A percentile compares a stretch with the other conserved stretches of the same genome.
Evolutionary conservation across 257 asterid species (phyloP).

Genomic region (Plectranthus barbatus): DNA sequence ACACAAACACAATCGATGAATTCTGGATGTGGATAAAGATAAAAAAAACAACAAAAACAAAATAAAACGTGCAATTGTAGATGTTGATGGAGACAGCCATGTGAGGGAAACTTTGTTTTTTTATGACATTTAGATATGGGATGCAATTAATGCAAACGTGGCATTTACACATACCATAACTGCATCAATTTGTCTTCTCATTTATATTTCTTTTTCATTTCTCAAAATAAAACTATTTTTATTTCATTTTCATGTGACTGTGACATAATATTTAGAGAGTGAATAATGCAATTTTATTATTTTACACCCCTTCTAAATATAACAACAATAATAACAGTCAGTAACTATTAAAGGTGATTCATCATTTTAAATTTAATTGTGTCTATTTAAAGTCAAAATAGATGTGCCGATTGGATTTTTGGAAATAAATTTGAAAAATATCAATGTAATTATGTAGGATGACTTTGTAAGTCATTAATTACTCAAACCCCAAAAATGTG

Average conservation of each 20-base stretch:
- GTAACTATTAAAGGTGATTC: background rate
- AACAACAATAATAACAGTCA: background rate
- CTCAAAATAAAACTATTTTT: no score
- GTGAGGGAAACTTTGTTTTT: slow-evolving; percentile 3
- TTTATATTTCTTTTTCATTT: slow-evolving; percentile 11
- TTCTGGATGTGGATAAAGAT: no score
- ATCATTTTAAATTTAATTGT: background rate
- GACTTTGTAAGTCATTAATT: no score
- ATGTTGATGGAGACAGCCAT: slow-evolving; percentile 12
- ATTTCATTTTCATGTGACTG: slow-evolving; percentile 8
- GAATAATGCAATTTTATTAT: background rate
- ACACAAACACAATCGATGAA: no score
- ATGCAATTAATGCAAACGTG: slow-evolving; percentile 25
- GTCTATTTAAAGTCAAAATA: no score
- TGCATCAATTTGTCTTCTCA: background rate
- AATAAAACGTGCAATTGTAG: slow-evolving; percentile 20
- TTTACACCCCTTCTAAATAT: background rate
- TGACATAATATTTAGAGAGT: background rate
- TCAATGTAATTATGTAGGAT: no score
- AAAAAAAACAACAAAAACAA: background rate
- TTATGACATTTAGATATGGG: slow-evolving; percentile 15
- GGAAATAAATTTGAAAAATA: no score
- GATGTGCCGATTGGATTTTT: no score
- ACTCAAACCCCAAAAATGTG: no score
- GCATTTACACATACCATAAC: slow-evolving; percentile 8